Percentiles rank a stretch among this genome's conserved stretches.
Conservation (phyloP, 441 rosid genomes). For the Manihot esculenta region DNA sequence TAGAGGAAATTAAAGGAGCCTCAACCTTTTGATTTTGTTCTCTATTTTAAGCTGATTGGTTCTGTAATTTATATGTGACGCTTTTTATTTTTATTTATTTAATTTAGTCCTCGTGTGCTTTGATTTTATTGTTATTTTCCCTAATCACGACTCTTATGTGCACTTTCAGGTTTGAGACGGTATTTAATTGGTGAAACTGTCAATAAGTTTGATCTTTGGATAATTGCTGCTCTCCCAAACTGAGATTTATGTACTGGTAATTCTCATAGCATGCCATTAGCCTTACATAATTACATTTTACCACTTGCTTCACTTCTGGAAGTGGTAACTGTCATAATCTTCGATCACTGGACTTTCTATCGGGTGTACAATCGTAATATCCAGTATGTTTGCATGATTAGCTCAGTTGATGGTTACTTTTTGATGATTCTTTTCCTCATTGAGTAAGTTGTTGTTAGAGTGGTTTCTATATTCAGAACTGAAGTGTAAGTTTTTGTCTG, state of each 20-base stretch:
- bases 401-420: neutral
- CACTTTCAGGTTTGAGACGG: constrained; percentile 24
- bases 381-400: constrained; percentile 2
- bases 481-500: neutral
- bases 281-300: constrained; percentile 6
- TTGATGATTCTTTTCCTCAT: neutral
- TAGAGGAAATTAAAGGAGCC: neutral
- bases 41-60: neutral
- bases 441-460: neutral
- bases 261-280: constrained; percentile 14
- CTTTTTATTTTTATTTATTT: neutral
- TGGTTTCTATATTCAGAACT: neutral
- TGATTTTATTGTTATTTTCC: constrained; percentile 20
- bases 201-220: constrained; percentile 8
- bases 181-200: constrained; percentile 10
- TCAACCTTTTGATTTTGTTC: neutral
- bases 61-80: neutral
- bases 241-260: constrained; percentile 23
- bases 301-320: neutral
- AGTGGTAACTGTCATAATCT: neutral
- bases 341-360: constrained; percentile 2
- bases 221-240: constrained; percentile 3
- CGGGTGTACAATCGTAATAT: neutral
- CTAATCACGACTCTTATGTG: neutral
- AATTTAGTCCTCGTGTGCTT: neutral